phyloP scores from a whole-genome alignment of 2,329 filamentous ascomycete species.

The Fusarium graminum region DNA sequence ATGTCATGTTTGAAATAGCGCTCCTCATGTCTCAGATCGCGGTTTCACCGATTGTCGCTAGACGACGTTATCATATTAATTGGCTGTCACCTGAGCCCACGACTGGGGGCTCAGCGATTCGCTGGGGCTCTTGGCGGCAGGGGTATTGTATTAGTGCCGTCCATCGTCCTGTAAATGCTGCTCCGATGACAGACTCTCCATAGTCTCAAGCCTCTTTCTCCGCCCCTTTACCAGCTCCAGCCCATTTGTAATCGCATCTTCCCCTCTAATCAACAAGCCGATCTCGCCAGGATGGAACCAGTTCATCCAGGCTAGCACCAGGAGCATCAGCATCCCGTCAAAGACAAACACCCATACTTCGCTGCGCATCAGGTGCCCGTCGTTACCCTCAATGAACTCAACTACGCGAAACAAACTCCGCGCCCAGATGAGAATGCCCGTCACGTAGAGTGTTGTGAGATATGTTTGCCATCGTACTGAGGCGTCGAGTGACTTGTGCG shows the following conservation, averaged over 20 bases:
- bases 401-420: conserved; percentile 58
- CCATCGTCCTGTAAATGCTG: background rate
- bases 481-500: conserved; percentile 17
- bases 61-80: no score
- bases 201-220: conserved; percentile 16
- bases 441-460: conserved; percentile 47
- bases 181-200: conserved; percentile 38
- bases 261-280: conserved; percentile 45
- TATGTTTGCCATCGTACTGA: conserved; percentile 52
- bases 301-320: conserved; percentile 48
- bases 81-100: no score
- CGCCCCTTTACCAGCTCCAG: conserved; percentile 39
- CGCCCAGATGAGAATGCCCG: conserved; percentile 55
- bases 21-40: conserved; percentile 25
- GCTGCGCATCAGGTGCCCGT: conserved; percentile 52
- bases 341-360: conserved; percentile 56
- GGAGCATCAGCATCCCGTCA: conserved; percentile 55
- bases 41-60: conserved; percentile 5
- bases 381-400: conserved; percentile 57
- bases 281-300: conserved; percentile 51
- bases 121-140: background rate
- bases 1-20: conserved; percentile 7
- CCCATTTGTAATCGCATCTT: conserved; percentile 42
- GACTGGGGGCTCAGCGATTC: no score
- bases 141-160: background rate